Conservation (phyloP, 2,329 filamentous ascomycete genomes). For the Fusarium chlamydosporum region DNA sequence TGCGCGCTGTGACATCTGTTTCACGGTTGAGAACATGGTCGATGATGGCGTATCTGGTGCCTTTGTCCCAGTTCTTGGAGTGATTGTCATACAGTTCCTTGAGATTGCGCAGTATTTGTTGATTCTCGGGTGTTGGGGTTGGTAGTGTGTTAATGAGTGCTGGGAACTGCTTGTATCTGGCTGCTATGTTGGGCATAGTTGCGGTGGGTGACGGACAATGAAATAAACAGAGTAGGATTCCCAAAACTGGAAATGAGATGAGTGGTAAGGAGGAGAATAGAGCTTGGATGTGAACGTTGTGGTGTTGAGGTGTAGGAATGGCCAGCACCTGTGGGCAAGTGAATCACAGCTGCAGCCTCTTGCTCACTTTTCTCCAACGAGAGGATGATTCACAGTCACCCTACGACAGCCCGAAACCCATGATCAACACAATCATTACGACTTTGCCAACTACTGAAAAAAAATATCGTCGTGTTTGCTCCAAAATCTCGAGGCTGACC, state of each 20-base stretch:
- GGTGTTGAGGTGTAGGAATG: background rate
- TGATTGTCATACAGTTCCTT: background rate
- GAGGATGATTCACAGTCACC: background rate
- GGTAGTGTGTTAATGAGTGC: background rate
- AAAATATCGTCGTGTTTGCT: background rate
- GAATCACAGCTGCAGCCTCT: background rate
- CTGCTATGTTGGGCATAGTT: background rate
- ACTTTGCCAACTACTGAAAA: too few relatives aligned
- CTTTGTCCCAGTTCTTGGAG: slow-evolving; percentile 8
- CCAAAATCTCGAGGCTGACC: too few relatives aligned
- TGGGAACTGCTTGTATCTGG: background rate
- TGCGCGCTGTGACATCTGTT: background rate
- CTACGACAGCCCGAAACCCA: background rate
- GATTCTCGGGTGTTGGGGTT: background rate
- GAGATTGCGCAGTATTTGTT: background rate
- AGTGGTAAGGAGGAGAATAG: background rate
- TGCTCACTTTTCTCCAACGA: background rate
- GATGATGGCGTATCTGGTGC: background rate
- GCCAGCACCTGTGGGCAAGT: background rate
- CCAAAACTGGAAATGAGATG: background rate
- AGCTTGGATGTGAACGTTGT: background rate
- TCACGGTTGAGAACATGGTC: background rate
- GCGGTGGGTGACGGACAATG: background rate
- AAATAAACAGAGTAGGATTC: background rate
- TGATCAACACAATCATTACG: too few relatives aligned